Evolutionary conservation across 805 yeast species (phyloP).

Genomic region (Metschnikowia anglica): DNA sequence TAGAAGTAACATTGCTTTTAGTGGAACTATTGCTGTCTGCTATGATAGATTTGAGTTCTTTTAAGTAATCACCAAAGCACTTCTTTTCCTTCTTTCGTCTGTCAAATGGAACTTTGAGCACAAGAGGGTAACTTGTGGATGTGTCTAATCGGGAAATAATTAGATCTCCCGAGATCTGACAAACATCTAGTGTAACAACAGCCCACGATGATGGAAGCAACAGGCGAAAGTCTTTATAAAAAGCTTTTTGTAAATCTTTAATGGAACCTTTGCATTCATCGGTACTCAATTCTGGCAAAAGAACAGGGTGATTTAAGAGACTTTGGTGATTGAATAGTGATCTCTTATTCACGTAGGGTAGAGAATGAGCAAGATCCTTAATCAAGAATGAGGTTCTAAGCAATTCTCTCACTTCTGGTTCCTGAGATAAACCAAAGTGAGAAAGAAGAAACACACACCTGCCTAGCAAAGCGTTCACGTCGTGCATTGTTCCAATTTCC

Average conservation of each 20-base stretch:
- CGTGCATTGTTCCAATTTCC: slow-evolving; percentile 9
- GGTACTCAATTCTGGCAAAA: slow-evolving; percentile 12
- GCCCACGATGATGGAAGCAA: slow-evolving; percentile 51
- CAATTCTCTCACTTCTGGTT: slow-evolving; percentile 6
- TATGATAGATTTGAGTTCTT: slow-evolving; percentile 46
- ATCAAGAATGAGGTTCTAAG: slow-evolving; percentile 24
- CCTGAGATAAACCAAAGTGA: slow-evolving; percentile 4
- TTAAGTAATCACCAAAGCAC: slow-evolving; percentile 45
- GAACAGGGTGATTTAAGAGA: slow-evolving; percentile 15
- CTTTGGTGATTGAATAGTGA: not conserved
- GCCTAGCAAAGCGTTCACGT: slow-evolving; percentile 11
- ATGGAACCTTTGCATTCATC: slow-evolving; percentile 7
- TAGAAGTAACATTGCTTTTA: slow-evolving; percentile 49
- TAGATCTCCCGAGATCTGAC: slow-evolving; percentile 57
- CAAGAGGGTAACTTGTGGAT: slow-evolving; percentile 37
- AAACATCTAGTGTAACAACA: slow-evolving; percentile 59
- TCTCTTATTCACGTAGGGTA: slow-evolving; percentile 13
- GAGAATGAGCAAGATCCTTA: slow-evolving; percentile 11
- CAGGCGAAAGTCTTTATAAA: slow-evolving; percentile 15
- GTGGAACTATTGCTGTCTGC: slow-evolving; percentile 62
- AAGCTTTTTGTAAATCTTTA: slow-evolving; percentile 13
- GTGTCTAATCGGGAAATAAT: slow-evolving; percentile 45
- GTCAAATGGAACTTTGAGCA: slow-evolving; percentile 59
- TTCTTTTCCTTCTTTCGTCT: slow-evolving; percentile 41
- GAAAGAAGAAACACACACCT: slow-evolving; percentile 13